Evolutionary conservation across 2,329 filamentous ascomycete species (phyloP).

Genomic region (Phialophora expanda): DNA sequence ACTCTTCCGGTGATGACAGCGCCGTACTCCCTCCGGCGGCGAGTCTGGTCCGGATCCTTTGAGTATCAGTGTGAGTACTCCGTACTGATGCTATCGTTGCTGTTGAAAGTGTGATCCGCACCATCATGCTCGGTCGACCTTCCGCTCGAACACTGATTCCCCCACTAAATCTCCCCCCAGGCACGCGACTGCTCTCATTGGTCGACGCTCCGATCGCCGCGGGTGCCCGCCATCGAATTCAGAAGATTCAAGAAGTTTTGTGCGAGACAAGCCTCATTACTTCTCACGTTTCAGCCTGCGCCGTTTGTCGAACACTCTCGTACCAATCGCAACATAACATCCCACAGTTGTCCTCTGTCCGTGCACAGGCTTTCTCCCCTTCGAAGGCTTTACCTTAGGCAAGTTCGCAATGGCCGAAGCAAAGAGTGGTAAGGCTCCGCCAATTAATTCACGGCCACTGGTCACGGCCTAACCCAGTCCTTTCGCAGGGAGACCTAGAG

Average conservation of each 20-base stretch:
- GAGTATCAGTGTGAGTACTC: neutral
- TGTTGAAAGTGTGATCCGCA: neutral
- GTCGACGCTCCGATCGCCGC: slow-evolving; percentile 16
- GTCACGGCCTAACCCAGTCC: slow-evolving; percentile 22
- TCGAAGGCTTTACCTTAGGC: neutral
- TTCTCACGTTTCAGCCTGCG: neutral
- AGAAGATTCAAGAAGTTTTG: slow-evolving; percentile 36
- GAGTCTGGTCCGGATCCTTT: neutral
- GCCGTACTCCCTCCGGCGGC: neutral
- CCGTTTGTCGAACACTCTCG: neutral
- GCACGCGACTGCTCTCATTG: slow-evolving; percentile 28
- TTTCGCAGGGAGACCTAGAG: slow-evolving; percentile 68
- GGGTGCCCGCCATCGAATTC: slow-evolving; percentile 12
- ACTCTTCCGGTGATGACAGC: neutral
- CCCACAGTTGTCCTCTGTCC: neutral
- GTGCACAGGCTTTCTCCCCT: neutral
- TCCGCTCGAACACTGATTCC: slow-evolving; percentile 1
- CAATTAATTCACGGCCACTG: neutral
- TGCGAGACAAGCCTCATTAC: slow-evolving; percentile 14
- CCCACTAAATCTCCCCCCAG: slow-evolving; percentile 23
- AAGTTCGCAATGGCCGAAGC: slow-evolving; percentile 25
- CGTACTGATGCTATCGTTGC: neutral
- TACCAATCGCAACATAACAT: neutral
- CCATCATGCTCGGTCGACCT: slow-evolving; percentile 17
- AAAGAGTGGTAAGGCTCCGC: slow-evolving; percentile 30